Evolutionary conservation across 345 rosid genomes (phyloP).

Genomic region (Linum tenue): DNA sequence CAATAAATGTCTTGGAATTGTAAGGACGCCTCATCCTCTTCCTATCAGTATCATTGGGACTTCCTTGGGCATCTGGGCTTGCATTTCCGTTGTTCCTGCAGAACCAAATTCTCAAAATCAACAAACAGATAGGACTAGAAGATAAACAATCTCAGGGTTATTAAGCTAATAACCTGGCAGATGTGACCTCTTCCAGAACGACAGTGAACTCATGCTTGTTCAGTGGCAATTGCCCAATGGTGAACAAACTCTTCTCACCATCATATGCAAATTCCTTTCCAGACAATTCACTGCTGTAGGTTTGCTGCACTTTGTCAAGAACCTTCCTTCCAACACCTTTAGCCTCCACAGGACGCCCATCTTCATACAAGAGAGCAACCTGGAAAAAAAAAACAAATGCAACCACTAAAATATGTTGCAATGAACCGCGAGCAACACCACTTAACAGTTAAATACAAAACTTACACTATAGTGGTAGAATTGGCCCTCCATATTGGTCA

Average conservation of each 20-base stretch:
- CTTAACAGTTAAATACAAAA: background rate
- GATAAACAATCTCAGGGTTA: background rate
- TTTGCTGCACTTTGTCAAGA: conserved; percentile 60
- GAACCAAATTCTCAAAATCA: conserved; percentile 1
- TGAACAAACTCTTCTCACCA: conserved; percentile 78
- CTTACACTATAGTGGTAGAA: conserved; percentile 78
- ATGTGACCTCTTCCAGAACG: conserved; percentile 54
- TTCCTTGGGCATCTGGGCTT: conserved; percentile 36
- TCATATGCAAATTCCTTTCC: conserved; percentile 81
- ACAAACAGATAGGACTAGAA: background rate
- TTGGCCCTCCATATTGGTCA: conserved; percentile 35
- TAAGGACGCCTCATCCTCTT: conserved; percentile 61
- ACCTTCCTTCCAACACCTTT: conserved; percentile 68
- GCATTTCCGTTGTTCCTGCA: conserved; percentile 46
- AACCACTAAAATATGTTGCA: too few relatives aligned
- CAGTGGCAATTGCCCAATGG: conserved; percentile 66
- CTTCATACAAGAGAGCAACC: conserved; percentile 67
- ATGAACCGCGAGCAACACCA: background rate
- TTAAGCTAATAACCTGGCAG: conserved; percentile 40
- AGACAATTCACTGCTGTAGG: conserved; percentile 43
- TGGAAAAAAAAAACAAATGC: conserved; percentile 6
- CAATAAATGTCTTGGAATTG: conserved; percentile 49
- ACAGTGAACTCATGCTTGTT: conserved; percentile 70
- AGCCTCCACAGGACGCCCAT: conserved; percentile 71
- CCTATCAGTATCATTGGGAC: conserved; percentile 40